Evolutionary conservation across 352 stramenopile genomes (phyloP).

Genomic region (Blastocystis sp.): DNA sequence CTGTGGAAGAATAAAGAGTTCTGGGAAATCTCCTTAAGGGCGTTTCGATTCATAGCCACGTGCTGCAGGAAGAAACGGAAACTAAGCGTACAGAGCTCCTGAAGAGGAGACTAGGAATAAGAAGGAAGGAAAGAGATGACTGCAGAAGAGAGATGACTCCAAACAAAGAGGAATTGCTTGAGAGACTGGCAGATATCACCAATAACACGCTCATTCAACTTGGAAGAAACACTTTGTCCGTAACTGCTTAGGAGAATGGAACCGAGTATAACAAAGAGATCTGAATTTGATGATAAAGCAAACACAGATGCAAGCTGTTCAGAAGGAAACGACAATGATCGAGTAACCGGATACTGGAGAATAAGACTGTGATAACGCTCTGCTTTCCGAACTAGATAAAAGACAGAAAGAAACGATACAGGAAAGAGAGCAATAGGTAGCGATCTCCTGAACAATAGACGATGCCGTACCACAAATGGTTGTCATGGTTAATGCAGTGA

Average conservation of each 20-base stretch:
- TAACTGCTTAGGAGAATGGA: background rate
- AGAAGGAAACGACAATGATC: no score
- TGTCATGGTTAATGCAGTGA: background rate
- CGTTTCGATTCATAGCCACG: background rate
- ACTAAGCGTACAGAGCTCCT: background rate
- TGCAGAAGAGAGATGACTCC: background rate
- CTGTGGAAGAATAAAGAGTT: slow-evolving; percentile 23
- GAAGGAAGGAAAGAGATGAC: background rate
- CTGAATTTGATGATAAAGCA: background rate
- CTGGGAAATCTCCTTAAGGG: slow-evolving; percentile 20
- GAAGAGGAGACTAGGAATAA: background rate
- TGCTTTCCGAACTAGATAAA: background rate
- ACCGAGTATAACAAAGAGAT: background rate
- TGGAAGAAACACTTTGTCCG: background rate
- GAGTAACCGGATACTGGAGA: no score
- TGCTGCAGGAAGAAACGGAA: slow-evolving; percentile 23
- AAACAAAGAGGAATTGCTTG: background rate
- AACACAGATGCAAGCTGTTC: background rate
- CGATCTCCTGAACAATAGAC: background rate
- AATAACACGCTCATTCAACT: background rate
- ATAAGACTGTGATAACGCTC: background rate
- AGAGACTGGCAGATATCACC: background rate
- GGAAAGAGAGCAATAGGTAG: background rate
- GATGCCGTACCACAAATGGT: background rate
- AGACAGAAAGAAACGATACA: background rate